Evolutionary conservation across 495 filamentous ascomycete species (phyloP), one percentile per base, ranked within the genome.

Genomic region (Pseudoneurospora amorphoporcata): DNA sequence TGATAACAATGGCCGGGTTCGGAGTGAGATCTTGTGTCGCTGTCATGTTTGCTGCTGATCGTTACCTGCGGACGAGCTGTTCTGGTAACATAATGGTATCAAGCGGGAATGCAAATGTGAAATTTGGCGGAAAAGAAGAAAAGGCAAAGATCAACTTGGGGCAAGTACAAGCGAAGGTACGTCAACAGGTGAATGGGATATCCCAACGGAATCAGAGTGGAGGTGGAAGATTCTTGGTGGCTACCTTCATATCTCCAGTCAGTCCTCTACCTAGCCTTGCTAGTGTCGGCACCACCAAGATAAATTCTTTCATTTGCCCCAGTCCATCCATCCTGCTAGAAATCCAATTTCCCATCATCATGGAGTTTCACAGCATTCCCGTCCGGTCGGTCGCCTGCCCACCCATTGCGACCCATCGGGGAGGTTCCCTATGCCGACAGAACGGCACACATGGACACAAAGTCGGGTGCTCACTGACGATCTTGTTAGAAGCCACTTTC

Each of bases 1-100:
- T 82, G 35, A 87, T 85, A 71, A 83, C 83, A 68, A 86, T 71
- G 3, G 53, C 35, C 4, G 53, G 7, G 2, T 19, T 29, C 10
- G 47, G 10, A 1, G 7, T 58, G 47, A 4, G 2, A 3, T 17
- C 53, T 17, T 65, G 16, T 3, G 14, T 1, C 0, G 29, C 2
- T 17, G 53, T 14, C 53, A 65, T 65, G 7, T 61, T 7, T 35
- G 29, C 53, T 35, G 53, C 17, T 65, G 23, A 17, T 35, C 5
- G 47, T 10, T 45, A 14, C 29, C 6, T 17, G 53, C 8, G 35
- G 53, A 17, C 12, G 45, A 32, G 53, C 32, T 8, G 53, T 4
- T 47, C 1, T 2, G n/a, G 8, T 61, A n/a, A n/a, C n/a, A n/a
- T n/a, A 23, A 61, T 1, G 1, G 6, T 61, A 61, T 32, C 23